phyloP scores from a whole-genome alignment of 192 early-diverging fungal genomes.

The Glomus cerebriforme region DNA sequence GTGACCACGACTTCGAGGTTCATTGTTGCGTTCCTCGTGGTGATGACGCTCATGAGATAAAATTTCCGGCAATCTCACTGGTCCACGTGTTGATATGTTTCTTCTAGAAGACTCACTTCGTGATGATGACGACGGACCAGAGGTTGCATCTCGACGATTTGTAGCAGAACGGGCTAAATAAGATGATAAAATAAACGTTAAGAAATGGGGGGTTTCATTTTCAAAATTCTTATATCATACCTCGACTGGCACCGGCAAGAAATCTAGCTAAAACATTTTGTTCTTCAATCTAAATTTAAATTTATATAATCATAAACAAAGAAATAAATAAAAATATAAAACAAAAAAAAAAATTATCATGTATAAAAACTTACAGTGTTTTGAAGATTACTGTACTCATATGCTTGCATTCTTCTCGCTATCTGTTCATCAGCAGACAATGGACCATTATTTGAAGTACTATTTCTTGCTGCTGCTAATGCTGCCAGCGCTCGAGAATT shows the following conservation, averaged over 20 bases:
- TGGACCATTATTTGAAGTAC: neutral
- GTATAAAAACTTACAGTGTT: neutral
- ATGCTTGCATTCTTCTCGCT: conserved; percentile 12
- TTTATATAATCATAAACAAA: too few relatives aligned
- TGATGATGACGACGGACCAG: conserved; percentile 13
- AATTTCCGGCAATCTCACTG: conserved; percentile 3
- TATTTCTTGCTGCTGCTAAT: neutral
- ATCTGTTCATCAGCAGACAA: conserved; percentile 6
- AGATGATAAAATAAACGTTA: neutral
- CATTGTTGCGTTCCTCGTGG: conserved; percentile 26
- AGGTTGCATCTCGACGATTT: conserved; percentile 7
- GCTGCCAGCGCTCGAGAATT: neutral
- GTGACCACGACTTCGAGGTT: neutral
- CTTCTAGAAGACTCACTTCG: neutral
- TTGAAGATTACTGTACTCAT: conserved; percentile 6
- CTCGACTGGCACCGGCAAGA: neutral
- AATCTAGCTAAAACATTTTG: conserved; percentile 11
- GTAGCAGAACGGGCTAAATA: neutral
- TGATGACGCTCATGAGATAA: conserved; percentile 15
- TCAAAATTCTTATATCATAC: neutral
- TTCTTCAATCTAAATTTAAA: conserved; percentile 4
- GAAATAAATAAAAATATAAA: too few relatives aligned
- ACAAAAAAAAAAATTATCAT: neutral
- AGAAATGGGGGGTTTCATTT: neutral
- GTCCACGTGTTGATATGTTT: neutral